phyloP scores from a whole-genome alignment of 345 rosid species.

The Linum lewisii region DNA sequence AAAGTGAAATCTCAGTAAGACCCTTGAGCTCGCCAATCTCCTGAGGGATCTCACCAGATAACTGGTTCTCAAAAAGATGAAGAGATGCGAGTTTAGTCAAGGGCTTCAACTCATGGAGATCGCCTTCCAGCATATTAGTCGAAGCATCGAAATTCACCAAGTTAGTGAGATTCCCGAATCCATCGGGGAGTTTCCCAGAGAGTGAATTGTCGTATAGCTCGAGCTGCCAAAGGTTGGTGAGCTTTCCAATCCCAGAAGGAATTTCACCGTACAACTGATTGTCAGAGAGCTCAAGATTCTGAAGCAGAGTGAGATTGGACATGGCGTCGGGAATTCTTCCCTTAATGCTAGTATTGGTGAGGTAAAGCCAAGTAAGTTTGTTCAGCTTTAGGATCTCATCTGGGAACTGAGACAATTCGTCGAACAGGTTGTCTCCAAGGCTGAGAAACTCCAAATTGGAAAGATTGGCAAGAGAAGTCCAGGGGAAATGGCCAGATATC shows the following conservation, averaged over 20 bases:
- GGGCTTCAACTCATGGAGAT: conserved; percentile 38
- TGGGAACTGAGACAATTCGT: conserved; percentile 40
- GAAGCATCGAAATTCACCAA: conserved; percentile 55
- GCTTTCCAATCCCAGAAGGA: not conserved
- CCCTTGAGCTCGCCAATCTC: conserved; percentile 57
- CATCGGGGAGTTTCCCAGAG: not conserved
- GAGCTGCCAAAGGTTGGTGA: not conserved
- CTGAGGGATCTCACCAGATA: conserved; percentile 58
- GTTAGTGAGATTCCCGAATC: conserved; percentile 3
- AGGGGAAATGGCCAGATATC: conserved; percentile 56
- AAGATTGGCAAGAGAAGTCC: conserved; percentile 51
- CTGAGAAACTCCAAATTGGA: conserved; percentile 49
- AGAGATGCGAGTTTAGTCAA: conserved; percentile 46
- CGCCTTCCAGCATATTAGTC: conserved; percentile 49
- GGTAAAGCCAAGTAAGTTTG: conserved; percentile 53
- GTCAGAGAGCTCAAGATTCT: conserved; percentile 62
- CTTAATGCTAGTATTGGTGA: conserved; percentile 56
- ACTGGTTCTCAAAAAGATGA: conserved; percentile 44
- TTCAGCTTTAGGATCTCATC: conserved; percentile 40
- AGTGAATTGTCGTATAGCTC: conserved; percentile 4
- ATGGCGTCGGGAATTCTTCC: conserved; percentile 70
- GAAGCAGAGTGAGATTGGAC: conserved; percentile 36
- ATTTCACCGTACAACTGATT: conserved; percentile 15
- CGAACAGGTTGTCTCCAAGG: conserved; percentile 64
- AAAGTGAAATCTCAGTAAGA: conserved; percentile 47